A percentile compares a stretch with the other conserved stretches of the same genome.
These are phyloP conservation scores for Kazachstania kunashirensis DNA, from an alignment of 805 yeast species.

Conservation along the genomic window DNA sequence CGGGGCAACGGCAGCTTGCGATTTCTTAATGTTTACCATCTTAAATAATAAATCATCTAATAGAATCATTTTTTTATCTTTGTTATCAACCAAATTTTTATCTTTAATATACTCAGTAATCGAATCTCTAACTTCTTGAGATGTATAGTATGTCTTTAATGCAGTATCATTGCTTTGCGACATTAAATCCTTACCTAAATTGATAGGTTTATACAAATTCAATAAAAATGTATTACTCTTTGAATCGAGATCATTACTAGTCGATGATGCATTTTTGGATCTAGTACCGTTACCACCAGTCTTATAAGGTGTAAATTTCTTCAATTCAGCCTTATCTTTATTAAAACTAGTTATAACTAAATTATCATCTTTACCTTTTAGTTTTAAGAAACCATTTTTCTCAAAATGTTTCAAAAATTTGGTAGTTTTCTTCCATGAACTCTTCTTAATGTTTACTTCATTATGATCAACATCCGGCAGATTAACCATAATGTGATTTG, in stretches of 20 bases:
- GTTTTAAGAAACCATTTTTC: constrained; percentile 53
- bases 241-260: constrained; percentile 12
- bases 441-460: constrained; percentile 56
- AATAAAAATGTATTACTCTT: constrained; percentile 25
- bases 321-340: constrained; percentile 40
- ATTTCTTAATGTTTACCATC: constrained; percentile 25
- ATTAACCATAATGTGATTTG: constrained; percentile 57
- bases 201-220: constrained; percentile 50
- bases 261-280: constrained; percentile 1
- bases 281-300: constrained; percentile 16
- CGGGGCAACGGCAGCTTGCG: constrained; percentile 18
- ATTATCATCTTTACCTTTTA: constrained; percentile 83
- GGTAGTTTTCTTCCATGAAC: constrained; percentile 83
- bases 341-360: constrained; percentile 45
- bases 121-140: constrained; percentile 43
- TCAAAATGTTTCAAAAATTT: constrained; percentile 83
- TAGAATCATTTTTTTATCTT: constrained; percentile 44
- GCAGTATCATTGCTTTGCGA: constrained; percentile 34
- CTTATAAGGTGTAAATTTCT: constrained; percentile 57
- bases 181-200: constrained; percentile 35
- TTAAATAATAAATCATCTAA: constrained; percentile 46
- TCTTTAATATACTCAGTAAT: constrained; percentile 47
- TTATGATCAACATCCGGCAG: constrained; percentile 56
- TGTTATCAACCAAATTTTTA: constrained; percentile 41
- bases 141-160: constrained; percentile 36